Conservation (phyloP, 306 rosid species). For the Psophocarpus tetragonolobus region DNA sequence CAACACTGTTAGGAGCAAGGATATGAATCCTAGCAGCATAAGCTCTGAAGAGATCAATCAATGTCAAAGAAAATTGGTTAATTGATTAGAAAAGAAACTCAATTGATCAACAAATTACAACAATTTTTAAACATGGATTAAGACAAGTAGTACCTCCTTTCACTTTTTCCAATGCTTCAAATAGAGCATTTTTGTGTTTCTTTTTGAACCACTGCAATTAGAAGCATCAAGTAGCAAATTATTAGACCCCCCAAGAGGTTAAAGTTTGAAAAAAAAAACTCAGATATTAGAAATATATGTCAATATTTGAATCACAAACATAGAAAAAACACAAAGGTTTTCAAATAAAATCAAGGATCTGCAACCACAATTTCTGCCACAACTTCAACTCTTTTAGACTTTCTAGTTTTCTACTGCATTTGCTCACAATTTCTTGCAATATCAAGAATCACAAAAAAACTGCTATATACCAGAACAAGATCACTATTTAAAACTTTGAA, state of each 20-base stretch:
- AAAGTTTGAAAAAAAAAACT: neutral
- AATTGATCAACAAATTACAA: neutral
- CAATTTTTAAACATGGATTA: neutral
- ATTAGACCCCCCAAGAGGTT: neutral
- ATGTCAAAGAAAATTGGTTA: neutral
- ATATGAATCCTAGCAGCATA: slow-evolving; percentile 41
- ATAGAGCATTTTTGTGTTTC: slow-evolving; percentile 35
- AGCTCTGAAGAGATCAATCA: slow-evolving; percentile 34
- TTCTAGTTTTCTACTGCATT: too few species aligned
- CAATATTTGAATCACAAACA: neutral
- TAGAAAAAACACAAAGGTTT: neutral
- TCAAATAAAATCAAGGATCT: neutral
- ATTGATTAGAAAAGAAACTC: neutral
- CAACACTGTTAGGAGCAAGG: slow-evolving; percentile 38
- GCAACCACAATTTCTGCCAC: neutral
- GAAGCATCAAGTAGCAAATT: neutral
- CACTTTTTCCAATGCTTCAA: slow-evolving; percentile 43
- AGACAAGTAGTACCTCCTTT: slow-evolving; percentile 38
- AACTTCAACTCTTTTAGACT: too few species aligned
- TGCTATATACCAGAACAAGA: neutral
- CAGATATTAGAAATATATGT: neutral
- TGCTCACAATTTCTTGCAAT: too few species aligned
- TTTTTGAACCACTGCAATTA: slow-evolving; percentile 43
- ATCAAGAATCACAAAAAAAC: too few species aligned
- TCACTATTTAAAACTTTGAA: neutral